Evolutionary conservation across 2,329 filamentous ascomycete genomes (phyloP), one percentile per base, ranked within the genome.

Genomic region (Teratosphaeria viscida): DNA sequence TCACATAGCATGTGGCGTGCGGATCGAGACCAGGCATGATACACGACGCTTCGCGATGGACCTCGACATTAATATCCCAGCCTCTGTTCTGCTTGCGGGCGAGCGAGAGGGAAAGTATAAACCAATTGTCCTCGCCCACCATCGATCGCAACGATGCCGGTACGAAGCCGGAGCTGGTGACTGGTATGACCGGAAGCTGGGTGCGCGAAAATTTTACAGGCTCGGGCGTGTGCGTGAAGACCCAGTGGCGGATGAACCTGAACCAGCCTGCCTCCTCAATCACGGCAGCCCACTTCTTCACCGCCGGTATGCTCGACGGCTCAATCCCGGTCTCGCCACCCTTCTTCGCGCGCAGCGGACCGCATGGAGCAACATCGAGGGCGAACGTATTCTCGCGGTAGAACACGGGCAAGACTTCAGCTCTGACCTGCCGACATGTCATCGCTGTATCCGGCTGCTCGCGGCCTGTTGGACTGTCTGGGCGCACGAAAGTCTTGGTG

Each of bases 391-490:
- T 69, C 57, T 65, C 62, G 10, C 58, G 59, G 53, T 70, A 70
- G 55, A 62, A 68, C 26, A 70, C 58, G 5, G 63, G 62, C 55
- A 70, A 52, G 3, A 66, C 66, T 14, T 68, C 67, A 5, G 52
- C 47, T 0, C 69, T 49, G 3, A 37, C 23, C 34, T 19, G 23
- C 23, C 27, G 53, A 32, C 26, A 54, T 2, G 64, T 63, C 63
- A 68, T 66, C 0, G 64, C 63, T 11, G 70, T 43, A 54, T 68
- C 68, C 10, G 68, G 66, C 57, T 70, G 68, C 35, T 69, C 64
- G 1, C 59, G 47, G 8, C 62, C 66, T 0, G 53, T 59, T 5
- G 14, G 27, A 6, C 49, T 56, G 2, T 61, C 61, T 1, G 66
- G 66, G 35, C 61, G 64, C 35, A 68, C 56, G 57, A 66, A 67